Base-by-base conservation (phyloP, 495 filamentous ascomycete species). In the Neurospora sublineolata region DNA sequence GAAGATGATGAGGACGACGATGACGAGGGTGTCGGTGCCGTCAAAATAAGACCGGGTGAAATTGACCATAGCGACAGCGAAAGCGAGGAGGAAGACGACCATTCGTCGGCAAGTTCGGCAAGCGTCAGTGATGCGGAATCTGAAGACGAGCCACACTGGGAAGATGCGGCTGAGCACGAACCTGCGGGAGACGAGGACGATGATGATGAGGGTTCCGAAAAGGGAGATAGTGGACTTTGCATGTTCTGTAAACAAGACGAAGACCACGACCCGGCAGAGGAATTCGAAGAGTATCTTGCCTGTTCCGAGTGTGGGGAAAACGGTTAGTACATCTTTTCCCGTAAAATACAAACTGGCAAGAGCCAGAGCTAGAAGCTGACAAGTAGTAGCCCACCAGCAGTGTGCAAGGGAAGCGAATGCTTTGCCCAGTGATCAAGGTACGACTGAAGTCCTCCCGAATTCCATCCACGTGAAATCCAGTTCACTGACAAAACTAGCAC, bases 271-370 rank as follows among this genome's bases (percentile, higher is more conserved):
- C 92, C 94, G 8, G 89, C 87, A 73, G 91, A 92, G 71, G 94
- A 97, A 72, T 97, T 91, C 79, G 95, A 98, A 81, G 85, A 91
- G 71, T 93, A 91, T 78, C 83, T 98, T 52, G 83, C 91, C 70
- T 97, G 94, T 79, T 82, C 81, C 71, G 87, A 90, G 72, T 98
- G 95, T 81, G 91, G 89, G 69, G 92, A 97, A 80, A 93, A 97
- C 83, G 91, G 94, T 98, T 82, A 80, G 93, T 90, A 8, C 37
- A 70, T 9, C 37, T 71, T 71, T 71, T 78, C 71, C 73, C 60
- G 72, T 76, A 70, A 70, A 72, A 78, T 27, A 60, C 52, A 5
- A 30, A 60, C 23, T 30, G 23, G 52, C 12, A 60, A 10, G 52
- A 36, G 14, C 3, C 16, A 64, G 12, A 64, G 27, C 12, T 30